Evolutionary conservation across 1,139 yeast genomes (phyloP).

Genomic region (Candida pseudocylindracea): DNA sequence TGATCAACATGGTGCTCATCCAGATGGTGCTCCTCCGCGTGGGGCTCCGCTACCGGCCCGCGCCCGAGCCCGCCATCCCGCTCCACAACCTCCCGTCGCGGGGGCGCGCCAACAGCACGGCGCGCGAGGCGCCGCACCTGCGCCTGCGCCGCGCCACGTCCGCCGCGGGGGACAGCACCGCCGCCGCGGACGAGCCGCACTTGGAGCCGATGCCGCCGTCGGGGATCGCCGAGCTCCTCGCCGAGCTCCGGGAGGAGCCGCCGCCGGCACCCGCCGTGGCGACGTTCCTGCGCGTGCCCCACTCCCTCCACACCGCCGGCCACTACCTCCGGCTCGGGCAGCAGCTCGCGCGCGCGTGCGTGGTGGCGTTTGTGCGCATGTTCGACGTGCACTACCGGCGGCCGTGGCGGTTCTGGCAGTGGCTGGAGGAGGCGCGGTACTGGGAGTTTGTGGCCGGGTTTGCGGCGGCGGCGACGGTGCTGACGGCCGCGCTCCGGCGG

Average conservation of each 20-base stretch:
- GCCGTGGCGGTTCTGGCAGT: conserved; percentile 65
- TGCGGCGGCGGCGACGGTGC: conserved; percentile 5
- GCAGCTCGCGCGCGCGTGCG: conserved; percentile 3
- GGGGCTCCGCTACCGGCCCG: conserved; percentile 37
- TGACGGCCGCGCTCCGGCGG: conserved; percentile 10
- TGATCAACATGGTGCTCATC: conserved; percentile 55
- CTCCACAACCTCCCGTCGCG: conserved; percentile 11
- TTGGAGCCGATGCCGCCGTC: background rate
- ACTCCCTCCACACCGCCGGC: background rate
- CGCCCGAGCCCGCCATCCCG: conserved; percentile 16
- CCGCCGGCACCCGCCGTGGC: background rate
- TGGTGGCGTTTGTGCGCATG: conserved; percentile 15
- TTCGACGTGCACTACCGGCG: conserved; percentile 52
- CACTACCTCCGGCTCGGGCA: conserved; percentile 5
- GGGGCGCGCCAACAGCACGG: conserved; percentile 7
- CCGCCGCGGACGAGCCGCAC: background rate
- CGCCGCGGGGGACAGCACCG: background rate
- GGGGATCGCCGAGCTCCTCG: background rate
- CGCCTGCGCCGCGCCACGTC: background rate
- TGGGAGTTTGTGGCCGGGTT: conserved; percentile 48
- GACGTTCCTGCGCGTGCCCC: background rate
- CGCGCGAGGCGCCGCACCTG: conserved; percentile 4
- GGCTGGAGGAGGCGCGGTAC: conserved; percentile 38
- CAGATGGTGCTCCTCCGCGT: conserved; percentile 42
- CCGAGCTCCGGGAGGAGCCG: conserved; percentile 1